Evolutionary conservation across 2,329 filamentous ascomycete genomes (phyloP).

Genomic region (Cordyceps cicadae): DNA sequence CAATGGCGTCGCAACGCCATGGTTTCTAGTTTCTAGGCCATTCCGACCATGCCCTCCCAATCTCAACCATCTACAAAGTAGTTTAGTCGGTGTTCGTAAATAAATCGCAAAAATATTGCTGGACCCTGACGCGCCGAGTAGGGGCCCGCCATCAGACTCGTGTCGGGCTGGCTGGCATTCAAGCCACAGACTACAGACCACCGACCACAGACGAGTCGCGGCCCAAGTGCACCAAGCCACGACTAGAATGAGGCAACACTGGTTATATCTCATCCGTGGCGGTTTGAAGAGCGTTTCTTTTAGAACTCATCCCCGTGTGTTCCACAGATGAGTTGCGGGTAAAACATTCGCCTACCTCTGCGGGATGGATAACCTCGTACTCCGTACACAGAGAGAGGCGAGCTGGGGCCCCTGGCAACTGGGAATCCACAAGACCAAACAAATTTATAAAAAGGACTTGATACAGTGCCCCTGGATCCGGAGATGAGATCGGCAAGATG

Average conservation of each 20-base stretch:
- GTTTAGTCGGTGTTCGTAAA: neutral
- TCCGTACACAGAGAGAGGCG: too few relatives aligned
- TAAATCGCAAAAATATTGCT: neutral
- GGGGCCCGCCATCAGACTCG: neutral
- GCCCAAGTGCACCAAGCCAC: too few relatives aligned
- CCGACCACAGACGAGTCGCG: too few relatives aligned
- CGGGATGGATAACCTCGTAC: too few relatives aligned
- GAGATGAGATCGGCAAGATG: slow-evolving; percentile 9
- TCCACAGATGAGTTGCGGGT: neutral
- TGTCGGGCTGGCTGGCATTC: neutral
- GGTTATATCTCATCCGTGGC: neutral
- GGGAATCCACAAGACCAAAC: neutral
- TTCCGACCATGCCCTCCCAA: neutral
- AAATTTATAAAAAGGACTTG: neutral
- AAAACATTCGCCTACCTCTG: neutral
- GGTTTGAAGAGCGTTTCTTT: neutral
- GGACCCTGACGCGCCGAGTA: neutral
- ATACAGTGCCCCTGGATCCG: neutral
- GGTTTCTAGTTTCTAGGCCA: neutral
- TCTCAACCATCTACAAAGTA: too few relatives aligned
- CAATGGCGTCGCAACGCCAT: neutral
- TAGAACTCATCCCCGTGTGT: neutral
- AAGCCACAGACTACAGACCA: too few relatives aligned
- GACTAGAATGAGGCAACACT: neutral
- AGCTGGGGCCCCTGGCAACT: neutral